phyloP scores from a whole-genome alignment of 441 rosid genomes.

The Macaranga tanarius region DNA sequence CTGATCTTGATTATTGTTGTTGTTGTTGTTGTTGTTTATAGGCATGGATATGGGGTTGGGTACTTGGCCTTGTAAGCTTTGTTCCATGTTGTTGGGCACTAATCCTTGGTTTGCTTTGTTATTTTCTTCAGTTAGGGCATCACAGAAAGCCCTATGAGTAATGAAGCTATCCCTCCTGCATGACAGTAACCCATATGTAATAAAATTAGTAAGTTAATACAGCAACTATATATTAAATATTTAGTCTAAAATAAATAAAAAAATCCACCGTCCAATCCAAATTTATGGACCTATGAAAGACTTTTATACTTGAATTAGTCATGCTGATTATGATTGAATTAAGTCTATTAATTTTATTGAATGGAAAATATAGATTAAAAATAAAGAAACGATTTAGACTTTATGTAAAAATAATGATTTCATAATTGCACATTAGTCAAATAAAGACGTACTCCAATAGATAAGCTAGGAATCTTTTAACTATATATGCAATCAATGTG shows the following conservation, averaged over 20 bases:
- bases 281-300: conserved; percentile 6
- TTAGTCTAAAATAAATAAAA: neutral
- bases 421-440: conserved; percentile 17
- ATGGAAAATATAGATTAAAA: neutral
- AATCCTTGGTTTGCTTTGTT: conserved; percentile 30
- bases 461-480: neutral
- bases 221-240: neutral
- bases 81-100: conserved; percentile 16
- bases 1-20: conserved; percentile 17
- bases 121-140: conserved; percentile 53
- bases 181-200: neutral
- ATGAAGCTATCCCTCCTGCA: conserved; percentile 60
- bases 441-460: conserved; percentile 13
- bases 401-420: conserved; percentile 2
- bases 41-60: conserved; percentile 25
- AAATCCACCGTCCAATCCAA: neutral
- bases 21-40: conserved; percentile 14
- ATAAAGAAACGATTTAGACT: conserved; percentile 1
- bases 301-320: conserved; percentile 8
- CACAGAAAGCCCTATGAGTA: conserved; percentile 60
- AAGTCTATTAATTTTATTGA: neutral
- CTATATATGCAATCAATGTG: neutral
- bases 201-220: neutral
- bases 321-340: neutral
- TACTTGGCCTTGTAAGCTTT: conserved; percentile 25